A percentile compares a stretch with the other conserved stretches of the same genome.
These are phyloP conservation scores for Nemania sp. DNA, from an alignment of 2,329 filamentous ascomycete genomes.

Conservation along the genomic window DNA sequence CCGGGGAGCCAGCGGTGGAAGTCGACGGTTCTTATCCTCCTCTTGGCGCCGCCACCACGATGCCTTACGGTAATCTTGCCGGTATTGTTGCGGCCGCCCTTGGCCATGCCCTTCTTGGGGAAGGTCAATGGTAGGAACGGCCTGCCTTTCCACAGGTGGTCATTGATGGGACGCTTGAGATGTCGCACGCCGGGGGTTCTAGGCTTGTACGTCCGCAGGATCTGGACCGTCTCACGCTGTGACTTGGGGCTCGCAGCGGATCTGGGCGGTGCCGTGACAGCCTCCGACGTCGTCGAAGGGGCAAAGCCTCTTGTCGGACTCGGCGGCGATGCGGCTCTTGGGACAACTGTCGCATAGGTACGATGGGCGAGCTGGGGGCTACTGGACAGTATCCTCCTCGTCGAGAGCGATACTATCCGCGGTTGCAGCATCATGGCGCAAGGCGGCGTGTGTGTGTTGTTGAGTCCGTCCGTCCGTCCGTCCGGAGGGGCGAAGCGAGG, in stretches of 20 bases:
- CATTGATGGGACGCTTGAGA: slow-evolving; percentile 89
- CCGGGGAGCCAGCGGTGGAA: slow-evolving; percentile 80
- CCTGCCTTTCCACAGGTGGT: slow-evolving; percentile 94
- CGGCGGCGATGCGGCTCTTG: slow-evolving; percentile 26
- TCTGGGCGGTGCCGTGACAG: slow-evolving; percentile 24
- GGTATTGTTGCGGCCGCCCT: slow-evolving; percentile 88
- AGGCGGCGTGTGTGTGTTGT: slow-evolving; percentile 23
- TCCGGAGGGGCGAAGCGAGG: slow-evolving; percentile 9
- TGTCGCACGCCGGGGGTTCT: slow-evolving; percentile 91
- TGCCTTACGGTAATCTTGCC: slow-evolving; percentile 89
- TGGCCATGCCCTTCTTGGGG: slow-evolving; percentile 88
- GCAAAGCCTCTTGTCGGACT: slow-evolving; percentile 16
- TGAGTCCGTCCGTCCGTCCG: slow-evolving; percentile 12
- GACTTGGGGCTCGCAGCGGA: slow-evolving; percentile 27
- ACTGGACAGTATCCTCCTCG: slow-evolving; percentile 34
- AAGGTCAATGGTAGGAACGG: slow-evolving; percentile 83
- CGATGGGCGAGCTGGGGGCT: slow-evolving; percentile 34
- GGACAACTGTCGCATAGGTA: slow-evolving; percentile 38
- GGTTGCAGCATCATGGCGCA: slow-evolving; percentile 41
- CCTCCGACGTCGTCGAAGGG: slow-evolving; percentile 22
- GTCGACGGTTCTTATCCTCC: slow-evolving; percentile 89
- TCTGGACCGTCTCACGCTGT: slow-evolving; percentile 44
- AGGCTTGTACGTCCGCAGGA: slow-evolving; percentile 86
- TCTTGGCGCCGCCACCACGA: slow-evolving; percentile 87
- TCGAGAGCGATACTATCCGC: slow-evolving; percentile 37